Conservation (phyloP, 176 grass and related monocot species). For the Zea luxurians region DNA sequence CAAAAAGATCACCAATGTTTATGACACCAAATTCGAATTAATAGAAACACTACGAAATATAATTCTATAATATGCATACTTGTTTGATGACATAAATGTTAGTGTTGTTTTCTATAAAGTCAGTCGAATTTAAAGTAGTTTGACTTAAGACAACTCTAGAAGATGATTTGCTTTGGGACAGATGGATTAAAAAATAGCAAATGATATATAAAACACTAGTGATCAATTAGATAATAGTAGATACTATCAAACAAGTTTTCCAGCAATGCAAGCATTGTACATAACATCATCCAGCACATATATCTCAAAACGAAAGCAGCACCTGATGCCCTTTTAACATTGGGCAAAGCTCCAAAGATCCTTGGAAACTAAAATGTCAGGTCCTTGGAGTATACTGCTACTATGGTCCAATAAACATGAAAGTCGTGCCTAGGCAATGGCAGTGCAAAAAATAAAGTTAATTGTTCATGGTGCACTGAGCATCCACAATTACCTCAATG, state of each 20-base stretch:
- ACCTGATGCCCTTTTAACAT: background rate
- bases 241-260: conserved; percentile 8
- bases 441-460: background rate
- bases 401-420: background rate
- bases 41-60: background rate
- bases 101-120: background rate
- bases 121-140: background rate
- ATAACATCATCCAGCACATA: background rate
- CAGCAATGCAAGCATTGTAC: background rate
- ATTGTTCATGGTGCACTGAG: background rate
- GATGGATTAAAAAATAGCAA: background rate
- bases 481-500: background rate
- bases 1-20: background rate
- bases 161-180: background rate
- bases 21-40: background rate
- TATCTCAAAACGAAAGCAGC: background rate
- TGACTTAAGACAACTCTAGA: background rate
- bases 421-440: background rate
- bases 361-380: background rate
- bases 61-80: background rate
- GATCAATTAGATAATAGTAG: background rate
- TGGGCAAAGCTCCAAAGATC: background rate
- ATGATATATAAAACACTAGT: background rate
- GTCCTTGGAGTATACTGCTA: conserved; percentile 4
- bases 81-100: background rate